A percentile compares a stretch with the other conserved stretches of the same genome.
Conservation (phyloP, 306 rosid species). For the Medicago arabica region DNA sequence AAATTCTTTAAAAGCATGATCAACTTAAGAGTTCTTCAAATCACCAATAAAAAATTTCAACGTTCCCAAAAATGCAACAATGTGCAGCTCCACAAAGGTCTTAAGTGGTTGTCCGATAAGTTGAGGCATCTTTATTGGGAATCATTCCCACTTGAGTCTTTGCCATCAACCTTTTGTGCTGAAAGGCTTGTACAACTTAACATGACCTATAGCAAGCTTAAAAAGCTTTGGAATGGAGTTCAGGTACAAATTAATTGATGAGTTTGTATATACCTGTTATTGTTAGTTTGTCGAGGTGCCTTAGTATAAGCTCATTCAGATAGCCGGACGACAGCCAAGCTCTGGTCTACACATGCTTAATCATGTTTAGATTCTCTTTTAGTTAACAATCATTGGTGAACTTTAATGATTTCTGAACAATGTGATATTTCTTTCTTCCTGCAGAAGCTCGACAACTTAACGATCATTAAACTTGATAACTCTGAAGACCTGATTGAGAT, state of each 20-base stretch:
- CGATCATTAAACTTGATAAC: accelerated
- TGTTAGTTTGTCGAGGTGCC: no score
- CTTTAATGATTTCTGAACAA: no score
- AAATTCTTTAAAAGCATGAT: neutral
- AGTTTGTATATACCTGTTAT: no score
- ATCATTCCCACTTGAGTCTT: neutral
- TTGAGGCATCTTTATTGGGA: neutral
- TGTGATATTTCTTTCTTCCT: neutral
- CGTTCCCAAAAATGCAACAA: no score
- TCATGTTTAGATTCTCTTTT: no score
- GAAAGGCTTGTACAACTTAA: neutral
- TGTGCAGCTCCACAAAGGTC: neutral
- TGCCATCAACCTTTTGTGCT: neutral
- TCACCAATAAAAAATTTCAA: neutral
- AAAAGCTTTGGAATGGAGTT: neutral
- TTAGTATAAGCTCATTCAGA: no score
- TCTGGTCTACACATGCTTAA: no score
- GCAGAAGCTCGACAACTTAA: neutral
- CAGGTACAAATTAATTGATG: neutral
- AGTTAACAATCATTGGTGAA: no score
- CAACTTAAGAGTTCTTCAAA: neutral
- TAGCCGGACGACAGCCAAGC: no score
- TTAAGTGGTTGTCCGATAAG: neutral
- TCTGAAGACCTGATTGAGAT: neutral
- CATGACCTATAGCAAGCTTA: neutral